A percentile compares a stretch with the other conserved stretches of the same genome.
Evolutionary conservation across 208 protist genomes (phyloP).

Genomic region (Crithidia fasciculata): DNA sequence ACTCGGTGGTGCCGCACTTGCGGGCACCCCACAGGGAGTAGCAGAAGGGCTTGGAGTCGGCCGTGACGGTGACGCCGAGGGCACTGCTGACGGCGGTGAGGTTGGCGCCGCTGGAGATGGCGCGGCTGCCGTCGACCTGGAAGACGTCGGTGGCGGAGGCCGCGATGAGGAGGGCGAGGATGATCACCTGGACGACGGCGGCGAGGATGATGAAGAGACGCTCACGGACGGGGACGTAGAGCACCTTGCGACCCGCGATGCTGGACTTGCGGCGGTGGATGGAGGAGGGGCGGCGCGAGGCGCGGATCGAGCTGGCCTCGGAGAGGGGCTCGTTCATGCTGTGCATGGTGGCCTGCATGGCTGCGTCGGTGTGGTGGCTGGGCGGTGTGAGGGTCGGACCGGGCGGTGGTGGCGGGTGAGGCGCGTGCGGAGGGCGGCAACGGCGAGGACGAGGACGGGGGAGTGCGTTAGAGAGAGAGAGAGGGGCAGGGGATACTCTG

Average conservation of each 20-base stretch:
- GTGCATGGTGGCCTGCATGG: constrained; percentile 1
- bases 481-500: too few species aligned
- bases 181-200: constrained; percentile 15
- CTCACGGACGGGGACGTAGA: constrained; percentile 28
- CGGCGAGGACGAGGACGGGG: too few species aligned
- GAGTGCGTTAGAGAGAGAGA: too few species aligned
- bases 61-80: constrained; percentile 22
- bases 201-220: constrained; percentile 28
- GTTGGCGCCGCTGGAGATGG: constrained; percentile 17
- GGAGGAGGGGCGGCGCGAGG: constrained; percentile 24
- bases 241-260: constrained; percentile 21
- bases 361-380: background rate
- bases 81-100: constrained; percentile 10
- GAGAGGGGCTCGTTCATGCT: constrained; percentile 13
- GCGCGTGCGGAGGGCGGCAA: too few species aligned
- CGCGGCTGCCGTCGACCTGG: constrained; percentile 26
- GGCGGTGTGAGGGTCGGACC: too few species aligned
- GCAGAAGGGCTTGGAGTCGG: constrained; percentile 30
- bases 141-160: constrained; percentile 25
- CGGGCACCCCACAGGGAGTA: constrained; percentile 33
- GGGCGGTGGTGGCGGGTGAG: too few species aligned
- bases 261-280: constrained; percentile 34
- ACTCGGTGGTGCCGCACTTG: constrained; percentile 16
- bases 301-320: constrained; percentile 18
- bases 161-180: constrained; percentile 32